These are phyloP conservation scores for Scedosporium aurantiacum DNA, from an alignment of 2,329 filamentous ascomycete genomes.

Conservation along the genomic window DNA sequence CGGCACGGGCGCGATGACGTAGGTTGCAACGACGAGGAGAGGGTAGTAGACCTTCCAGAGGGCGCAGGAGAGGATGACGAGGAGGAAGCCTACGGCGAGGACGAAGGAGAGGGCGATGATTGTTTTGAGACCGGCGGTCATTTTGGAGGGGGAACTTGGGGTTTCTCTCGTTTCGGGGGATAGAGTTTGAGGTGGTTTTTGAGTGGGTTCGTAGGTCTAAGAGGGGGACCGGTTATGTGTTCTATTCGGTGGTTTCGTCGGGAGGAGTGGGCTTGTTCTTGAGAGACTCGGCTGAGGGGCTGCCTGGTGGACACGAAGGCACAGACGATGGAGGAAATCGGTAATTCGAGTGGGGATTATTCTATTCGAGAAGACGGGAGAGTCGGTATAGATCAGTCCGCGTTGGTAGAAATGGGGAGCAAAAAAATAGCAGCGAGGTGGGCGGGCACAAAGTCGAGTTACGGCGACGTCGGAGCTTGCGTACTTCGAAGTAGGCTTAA, in stretches of 20 bases:
- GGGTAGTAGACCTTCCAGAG: conserved; percentile 93
- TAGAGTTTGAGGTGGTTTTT: neutral
- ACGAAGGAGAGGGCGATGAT: conserved; percentile 99
- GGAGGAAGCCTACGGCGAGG: conserved; percentile 94
- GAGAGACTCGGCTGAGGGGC: neutral
- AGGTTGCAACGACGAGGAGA: conserved; percentile 89
- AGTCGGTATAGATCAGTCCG: neutral
- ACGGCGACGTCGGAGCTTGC: conserved; percentile 2
- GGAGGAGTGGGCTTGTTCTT: neutral
- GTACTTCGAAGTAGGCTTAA: neutral
- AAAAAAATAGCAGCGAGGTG: neutral
- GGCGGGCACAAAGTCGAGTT: too few species aligned
- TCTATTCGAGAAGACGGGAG: neutral
- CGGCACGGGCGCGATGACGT: conserved; percentile 82
- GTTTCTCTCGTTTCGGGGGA: neutral
- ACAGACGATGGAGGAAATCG: neutral
- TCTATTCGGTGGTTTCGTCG: neutral
- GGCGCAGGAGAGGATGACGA: conserved; percentile 95
- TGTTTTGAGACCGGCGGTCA: conserved; percentile 88
- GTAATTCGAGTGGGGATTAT: neutral
- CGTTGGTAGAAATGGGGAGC: neutral
- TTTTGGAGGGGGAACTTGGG: conserved; percentile 21
- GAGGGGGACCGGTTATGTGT: neutral
- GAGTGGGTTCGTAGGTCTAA: neutral
- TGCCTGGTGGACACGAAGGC: neutral